Evolutionary conservation across 768 basidiomycete genomes (phyloP).

Genomic region (Saitozyma sp.): DNA sequence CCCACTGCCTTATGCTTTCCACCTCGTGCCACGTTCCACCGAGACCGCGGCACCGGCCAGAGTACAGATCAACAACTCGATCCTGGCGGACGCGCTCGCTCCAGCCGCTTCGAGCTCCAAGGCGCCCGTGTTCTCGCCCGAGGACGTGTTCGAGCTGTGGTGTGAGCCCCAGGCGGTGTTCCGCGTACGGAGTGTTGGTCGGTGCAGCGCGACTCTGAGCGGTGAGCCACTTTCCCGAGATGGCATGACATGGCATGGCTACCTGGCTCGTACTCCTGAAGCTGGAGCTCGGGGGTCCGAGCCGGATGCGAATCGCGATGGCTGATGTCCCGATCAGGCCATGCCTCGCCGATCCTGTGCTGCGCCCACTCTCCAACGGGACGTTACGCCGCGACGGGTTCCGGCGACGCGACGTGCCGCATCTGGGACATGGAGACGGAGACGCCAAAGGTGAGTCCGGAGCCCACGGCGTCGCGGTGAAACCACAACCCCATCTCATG

Average conservation of each 20-base stretch:
- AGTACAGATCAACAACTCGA: constrained; percentile 79
- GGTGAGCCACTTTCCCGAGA: constrained; percentile 56
- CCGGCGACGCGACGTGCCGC: constrained; percentile 87
- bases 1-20: constrained; percentile 87
- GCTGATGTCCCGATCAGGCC: constrained; percentile 60
- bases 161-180: constrained; percentile 97
- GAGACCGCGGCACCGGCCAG: constrained; percentile 61
- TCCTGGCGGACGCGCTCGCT: constrained; percentile 78
- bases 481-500: background rate
- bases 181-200: constrained; percentile 84
- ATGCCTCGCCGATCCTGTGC: constrained; percentile 88
- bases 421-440: constrained; percentile 95
- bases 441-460: constrained; percentile 63
- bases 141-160: constrained; percentile 82
- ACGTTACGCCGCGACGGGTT: constrained; percentile 84
- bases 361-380: constrained; percentile 96
- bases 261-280: background rate
- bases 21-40: constrained; percentile 58
- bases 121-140: constrained; percentile 53
- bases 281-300: background rate
- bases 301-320: background rate
- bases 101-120: constrained; percentile 25
- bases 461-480: background rate
- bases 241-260: too few species aligned
- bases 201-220: constrained; percentile 88